phyloP scores from a whole-genome alignment of 2,329 filamentous ascomycete species.

The Lecanicillium sp. region DNA sequence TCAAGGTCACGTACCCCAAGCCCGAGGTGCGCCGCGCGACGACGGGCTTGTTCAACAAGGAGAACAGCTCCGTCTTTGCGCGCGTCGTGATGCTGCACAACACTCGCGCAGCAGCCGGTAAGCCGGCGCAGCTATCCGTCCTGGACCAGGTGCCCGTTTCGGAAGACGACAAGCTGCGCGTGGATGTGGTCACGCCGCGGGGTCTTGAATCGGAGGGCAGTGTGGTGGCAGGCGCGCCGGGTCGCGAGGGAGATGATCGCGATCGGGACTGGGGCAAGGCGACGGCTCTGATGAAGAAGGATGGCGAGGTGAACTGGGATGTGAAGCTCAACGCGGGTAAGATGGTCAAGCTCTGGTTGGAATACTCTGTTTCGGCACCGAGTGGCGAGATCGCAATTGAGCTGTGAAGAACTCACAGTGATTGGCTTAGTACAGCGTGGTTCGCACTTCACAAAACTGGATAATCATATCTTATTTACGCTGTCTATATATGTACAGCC shows the following conservation, averaged over 20 bases:
- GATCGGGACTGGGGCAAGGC: slow-evolving; percentile 48
- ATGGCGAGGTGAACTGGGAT: slow-evolving; percentile 53
- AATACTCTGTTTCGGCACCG: slow-evolving; percentile 57
- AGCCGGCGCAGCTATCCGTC: slow-evolving; percentile 40
- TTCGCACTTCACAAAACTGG: no score
- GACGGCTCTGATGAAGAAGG: slow-evolving; percentile 46
- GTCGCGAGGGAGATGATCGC: slow-evolving; percentile 27
- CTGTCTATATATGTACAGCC: neutral
- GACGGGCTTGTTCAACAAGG: slow-evolving; percentile 44
- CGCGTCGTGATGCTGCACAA: slow-evolving; percentile 43
- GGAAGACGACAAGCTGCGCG: slow-evolving; percentile 48
- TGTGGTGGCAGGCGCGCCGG: slow-evolving; percentile 30
- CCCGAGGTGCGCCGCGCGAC: slow-evolving; percentile 45
- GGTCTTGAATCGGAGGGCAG: slow-evolving; percentile 36
- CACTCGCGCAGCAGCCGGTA: slow-evolving; percentile 32
- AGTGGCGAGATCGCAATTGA: slow-evolving; percentile 32
- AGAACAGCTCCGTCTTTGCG: slow-evolving; percentile 41
- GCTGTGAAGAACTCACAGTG: no score
- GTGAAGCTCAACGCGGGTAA: slow-evolving; percentile 52
- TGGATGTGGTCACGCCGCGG: slow-evolving; percentile 41
- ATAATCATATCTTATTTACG: neutral
- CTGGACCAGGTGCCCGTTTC: slow-evolving; percentile 53
- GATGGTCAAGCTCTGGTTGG: slow-evolving; percentile 50
- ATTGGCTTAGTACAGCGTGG: no score
- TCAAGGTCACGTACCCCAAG: slow-evolving; percentile 47